phyloP scores from a whole-genome alignment of 495 filamentous ascomycete genomes.

The Aspergillus taichungensis region DNA sequence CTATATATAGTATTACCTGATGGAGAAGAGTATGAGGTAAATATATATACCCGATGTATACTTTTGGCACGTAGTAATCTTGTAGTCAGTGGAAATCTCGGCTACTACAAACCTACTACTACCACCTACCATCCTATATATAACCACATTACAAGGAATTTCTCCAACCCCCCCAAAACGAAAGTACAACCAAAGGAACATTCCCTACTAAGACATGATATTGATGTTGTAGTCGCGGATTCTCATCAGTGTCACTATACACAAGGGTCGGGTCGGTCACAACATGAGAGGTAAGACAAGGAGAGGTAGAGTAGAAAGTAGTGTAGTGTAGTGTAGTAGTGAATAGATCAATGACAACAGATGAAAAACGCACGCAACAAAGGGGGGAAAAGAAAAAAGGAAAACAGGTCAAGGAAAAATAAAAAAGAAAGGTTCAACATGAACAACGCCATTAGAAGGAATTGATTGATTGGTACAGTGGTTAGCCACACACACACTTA shows the following conservation, averaged over 20 bases:
- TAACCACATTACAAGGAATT: too few relatives aligned
- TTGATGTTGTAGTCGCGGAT: background rate
- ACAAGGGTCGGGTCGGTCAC: constrained; percentile 6
- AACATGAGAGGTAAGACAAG: background rate
- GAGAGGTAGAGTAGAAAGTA: constrained; percentile 3
- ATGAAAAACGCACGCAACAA: constrained; percentile 1
- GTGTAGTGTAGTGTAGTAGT: background rate
- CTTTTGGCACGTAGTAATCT: too few relatives aligned
- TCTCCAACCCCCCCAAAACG: too few relatives aligned
- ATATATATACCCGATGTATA: too few relatives aligned
- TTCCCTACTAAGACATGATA: background rate
- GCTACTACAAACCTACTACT: too few relatives aligned
- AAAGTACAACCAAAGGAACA: too few relatives aligned
- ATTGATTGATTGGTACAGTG: constrained; percentile 5
- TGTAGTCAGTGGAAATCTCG: too few relatives aligned
- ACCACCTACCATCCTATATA: too few relatives aligned
- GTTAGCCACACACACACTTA: background rate
- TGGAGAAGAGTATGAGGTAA: too few relatives aligned
- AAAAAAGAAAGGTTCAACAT: background rate
- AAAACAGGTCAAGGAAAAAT: constrained; percentile 6
- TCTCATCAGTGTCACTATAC: constrained; percentile 20
- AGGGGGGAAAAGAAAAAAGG: constrained; percentile 5
- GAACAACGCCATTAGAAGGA: constrained; percentile 15
- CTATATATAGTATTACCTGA: too few relatives aligned
- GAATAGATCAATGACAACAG: constrained; percentile 1